Evolutionary conservation across 257 asterid species (phyloP).

Genomic region (Mentha longifolia): DNA sequence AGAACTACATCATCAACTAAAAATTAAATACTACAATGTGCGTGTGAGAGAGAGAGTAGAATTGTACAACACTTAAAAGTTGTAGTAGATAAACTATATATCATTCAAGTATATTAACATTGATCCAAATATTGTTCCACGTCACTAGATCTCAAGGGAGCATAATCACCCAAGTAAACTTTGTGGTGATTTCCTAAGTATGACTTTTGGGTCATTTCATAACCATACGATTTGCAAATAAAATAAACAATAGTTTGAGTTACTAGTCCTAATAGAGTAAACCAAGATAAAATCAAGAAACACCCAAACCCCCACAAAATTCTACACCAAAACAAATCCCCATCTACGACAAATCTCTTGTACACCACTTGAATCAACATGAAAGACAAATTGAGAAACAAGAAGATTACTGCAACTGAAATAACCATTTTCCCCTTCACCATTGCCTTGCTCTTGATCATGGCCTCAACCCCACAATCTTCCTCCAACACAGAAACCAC

Average conservation of each 20-base stretch:
- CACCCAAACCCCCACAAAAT: constrained; percentile 28
- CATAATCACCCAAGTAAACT: constrained; percentile 31
- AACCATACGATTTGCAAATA: constrained; percentile 6
- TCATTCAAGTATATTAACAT: constrained; percentile 1
- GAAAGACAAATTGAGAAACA: constrained; percentile 34
- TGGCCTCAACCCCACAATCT: constrained; percentile 34
- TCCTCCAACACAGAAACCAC: constrained; percentile 42
- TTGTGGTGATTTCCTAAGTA: constrained; percentile 3
- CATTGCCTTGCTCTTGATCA: constrained; percentile 34
- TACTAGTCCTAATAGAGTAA: constrained; percentile 28
- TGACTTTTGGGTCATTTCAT: background rate
- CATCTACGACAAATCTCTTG: constrained; percentile 27
- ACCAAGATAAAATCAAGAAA: constrained; percentile 30
- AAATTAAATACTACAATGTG: too few relatives aligned
- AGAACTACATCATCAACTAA: too few relatives aligned
- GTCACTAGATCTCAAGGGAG: constrained; percentile 11
- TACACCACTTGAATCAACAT: constrained; percentile 21
- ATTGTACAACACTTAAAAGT: background rate
- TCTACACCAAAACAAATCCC: constrained; percentile 24
- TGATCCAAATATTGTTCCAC: constrained; percentile 8
- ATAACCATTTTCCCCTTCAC: constrained; percentile 35
- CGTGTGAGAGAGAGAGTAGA: background rate
- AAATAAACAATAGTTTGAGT: constrained; percentile 36
- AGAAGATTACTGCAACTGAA: constrained; percentile 25
- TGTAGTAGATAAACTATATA: background rate